Evolutionary conservation across 2,329 filamentous ascomycete genomes (phyloP).

Genomic region (Taxawa tesnikishii): DNA sequence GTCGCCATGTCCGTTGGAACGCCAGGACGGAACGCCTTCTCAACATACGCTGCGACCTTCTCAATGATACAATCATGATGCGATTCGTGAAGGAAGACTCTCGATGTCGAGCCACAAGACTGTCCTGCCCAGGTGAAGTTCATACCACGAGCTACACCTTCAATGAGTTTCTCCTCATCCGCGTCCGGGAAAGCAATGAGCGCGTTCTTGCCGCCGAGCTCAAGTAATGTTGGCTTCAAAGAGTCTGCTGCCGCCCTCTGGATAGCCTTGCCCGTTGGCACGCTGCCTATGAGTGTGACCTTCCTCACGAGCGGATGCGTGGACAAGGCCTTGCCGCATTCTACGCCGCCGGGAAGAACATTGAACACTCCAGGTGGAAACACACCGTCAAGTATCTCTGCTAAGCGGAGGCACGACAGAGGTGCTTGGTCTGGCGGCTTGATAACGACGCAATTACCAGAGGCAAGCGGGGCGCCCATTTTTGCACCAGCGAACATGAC

Average conservation of each 20-base stretch:
- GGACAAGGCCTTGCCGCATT: slow-evolving; percentile 23
- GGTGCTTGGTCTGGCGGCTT: slow-evolving; percentile 20
- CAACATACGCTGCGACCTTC: slow-evolving; percentile 7
- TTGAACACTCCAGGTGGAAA: slow-evolving; percentile 13
- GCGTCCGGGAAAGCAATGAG: slow-evolving; percentile 22
- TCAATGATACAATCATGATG: slow-evolving; percentile 10
- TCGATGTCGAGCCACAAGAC: slow-evolving; percentile 12
- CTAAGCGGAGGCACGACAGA: slow-evolving; percentile 11
- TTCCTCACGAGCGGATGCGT: slow-evolving; percentile 19
- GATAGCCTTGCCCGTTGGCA: slow-evolving; percentile 21
- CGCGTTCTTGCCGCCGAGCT: slow-evolving; percentile 25
- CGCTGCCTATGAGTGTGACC: slow-evolving; percentile 22
- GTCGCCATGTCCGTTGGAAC: slow-evolving; percentile 10
- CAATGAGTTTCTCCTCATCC: slow-evolving; percentile 18
- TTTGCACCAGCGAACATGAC: slow-evolving; percentile 44
- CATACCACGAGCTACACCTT: slow-evolving; percentile 20
- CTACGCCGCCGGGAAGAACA: slow-evolving; percentile 11
- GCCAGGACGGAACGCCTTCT: slow-evolving; percentile 9
- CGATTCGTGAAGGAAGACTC: slow-evolving; percentile 12
- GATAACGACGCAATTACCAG: slow-evolving; percentile 23
- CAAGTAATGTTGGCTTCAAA: slow-evolving; percentile 21
- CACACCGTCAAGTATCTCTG: slow-evolving; percentile 10
- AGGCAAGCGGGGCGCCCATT: slow-evolving; percentile 20
- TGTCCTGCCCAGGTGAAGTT: slow-evolving; percentile 16
- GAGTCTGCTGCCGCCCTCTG: slow-evolving; percentile 20